These are phyloP conservation scores for Typha latifolia DNA, from an alignment of 176 grass and related monocot species.

Conservation along the genomic window DNA sequence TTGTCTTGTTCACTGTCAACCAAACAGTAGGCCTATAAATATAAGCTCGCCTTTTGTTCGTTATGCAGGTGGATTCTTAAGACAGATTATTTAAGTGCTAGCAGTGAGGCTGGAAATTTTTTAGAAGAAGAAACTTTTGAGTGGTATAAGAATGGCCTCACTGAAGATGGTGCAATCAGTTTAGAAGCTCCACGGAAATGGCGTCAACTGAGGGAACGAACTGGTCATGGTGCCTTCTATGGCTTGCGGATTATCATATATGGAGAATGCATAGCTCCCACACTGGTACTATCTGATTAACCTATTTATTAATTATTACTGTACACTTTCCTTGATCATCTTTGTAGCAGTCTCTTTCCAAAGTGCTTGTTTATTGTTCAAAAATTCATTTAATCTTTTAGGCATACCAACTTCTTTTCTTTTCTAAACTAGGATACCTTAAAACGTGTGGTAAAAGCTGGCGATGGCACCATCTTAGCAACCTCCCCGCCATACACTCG, in stretches of 20 bases:
- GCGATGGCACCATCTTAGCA: constrained; percentile 71
- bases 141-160: constrained; percentile 50
- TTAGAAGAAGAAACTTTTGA: constrained; percentile 70
- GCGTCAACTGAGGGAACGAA: constrained; percentile 52
- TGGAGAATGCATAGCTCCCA: constrained; percentile 59
- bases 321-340: not conserved
- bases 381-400: too few species aligned
- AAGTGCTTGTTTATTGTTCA: too few species aligned
- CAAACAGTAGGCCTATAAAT: not conserved
- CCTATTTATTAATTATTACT: constrained; percentile 12
- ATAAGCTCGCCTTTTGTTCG: not conserved
- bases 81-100: constrained; percentile 56
- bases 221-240: constrained; percentile 75
- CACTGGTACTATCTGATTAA: constrained; percentile 38
- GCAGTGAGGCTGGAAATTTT: constrained; percentile 57
- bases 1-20: not conserved
- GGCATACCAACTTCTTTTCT: not conserved
- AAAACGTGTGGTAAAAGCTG: constrained; percentile 67
- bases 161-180: constrained; percentile 57
- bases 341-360: too few species aligned
- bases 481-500: constrained; percentile 76
- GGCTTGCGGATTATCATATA: constrained; percentile 61
- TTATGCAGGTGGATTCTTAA: constrained; percentile 89
- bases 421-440: constrained; percentile 55
- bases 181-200: constrained; percentile 79